A percentile compares a stretch with the other conserved stretches of the same genome.
phyloP scores from a whole-genome alignment of 2,329 filamentous ascomycete genomes.

The Pyrenochaeta sp. region DNA sequence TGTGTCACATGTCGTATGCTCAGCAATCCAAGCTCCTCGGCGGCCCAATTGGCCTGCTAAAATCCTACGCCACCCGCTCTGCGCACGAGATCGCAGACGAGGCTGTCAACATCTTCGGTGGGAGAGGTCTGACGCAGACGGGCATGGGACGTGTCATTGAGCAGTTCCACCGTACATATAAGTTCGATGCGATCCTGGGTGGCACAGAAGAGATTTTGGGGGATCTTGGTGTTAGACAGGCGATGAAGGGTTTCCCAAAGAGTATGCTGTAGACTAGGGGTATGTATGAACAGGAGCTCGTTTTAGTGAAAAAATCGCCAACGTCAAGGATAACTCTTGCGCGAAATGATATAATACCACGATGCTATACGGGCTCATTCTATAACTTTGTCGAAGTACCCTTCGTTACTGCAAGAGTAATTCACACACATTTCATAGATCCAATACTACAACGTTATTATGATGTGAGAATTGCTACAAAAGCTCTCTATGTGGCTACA shows the following conservation, averaged over 20 bases:
- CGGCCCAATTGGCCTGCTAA: slow-evolving; percentile 83
- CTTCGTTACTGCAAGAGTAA: too few species aligned
- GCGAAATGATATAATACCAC: too few species aligned
- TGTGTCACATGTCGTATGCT: slow-evolving; percentile 83
- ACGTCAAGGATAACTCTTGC: too few species aligned
- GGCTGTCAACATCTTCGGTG: slow-evolving; percentile 85
- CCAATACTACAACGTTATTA: too few species aligned
- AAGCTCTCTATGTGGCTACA: too few species aligned
- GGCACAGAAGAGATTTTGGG: slow-evolving; percentile 84
- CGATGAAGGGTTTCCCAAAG: slow-evolving; percentile 85
- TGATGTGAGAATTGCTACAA: too few species aligned
- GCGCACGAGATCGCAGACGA: slow-evolving; percentile 87
- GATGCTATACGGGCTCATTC: too few species aligned
- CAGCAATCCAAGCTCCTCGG: slow-evolving; percentile 78
- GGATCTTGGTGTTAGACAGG: slow-evolving; percentile 83
- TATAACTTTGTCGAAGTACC: too few species aligned
- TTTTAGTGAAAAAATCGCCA: too few species aligned
- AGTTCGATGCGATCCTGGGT: slow-evolving; percentile 72
- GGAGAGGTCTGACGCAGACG: slow-evolving; percentile 78
- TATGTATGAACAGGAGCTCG: background rate
- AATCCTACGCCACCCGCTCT: slow-evolving; percentile 77
- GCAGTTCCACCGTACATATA: slow-evolving; percentile 85
- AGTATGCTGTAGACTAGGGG: slow-evolving; percentile 70
- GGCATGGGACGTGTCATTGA: slow-evolving; percentile 86
- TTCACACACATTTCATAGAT: too few species aligned